Evolutionary conservation across 2,329 filamentous ascomycete genomes (phyloP).

Genomic region (Pseudogymnoascus sp.): DNA sequence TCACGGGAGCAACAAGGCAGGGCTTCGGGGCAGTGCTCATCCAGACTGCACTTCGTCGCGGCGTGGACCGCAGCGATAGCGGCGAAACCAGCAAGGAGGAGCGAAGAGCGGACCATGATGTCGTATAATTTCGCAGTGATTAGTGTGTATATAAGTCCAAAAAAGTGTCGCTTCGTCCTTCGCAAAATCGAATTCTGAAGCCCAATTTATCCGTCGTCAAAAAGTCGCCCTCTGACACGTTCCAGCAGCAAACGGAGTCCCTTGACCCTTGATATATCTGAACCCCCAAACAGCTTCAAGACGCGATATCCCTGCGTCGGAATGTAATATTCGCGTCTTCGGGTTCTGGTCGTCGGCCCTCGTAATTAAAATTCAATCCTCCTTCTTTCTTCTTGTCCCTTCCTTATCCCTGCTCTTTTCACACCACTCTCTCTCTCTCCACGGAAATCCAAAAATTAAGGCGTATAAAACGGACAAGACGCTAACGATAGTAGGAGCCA

Average conservation of each 20-base stretch:
- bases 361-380: not conserved
- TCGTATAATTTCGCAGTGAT: slow-evolving; percentile 10
- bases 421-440: not conserved
- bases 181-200: not conserved
- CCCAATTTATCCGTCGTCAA: not conserved
- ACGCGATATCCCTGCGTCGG: not conserved
- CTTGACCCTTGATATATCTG: not conserved
- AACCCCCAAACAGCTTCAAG: not conserved
- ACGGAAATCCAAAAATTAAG: not conserved
- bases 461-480: not conserved
- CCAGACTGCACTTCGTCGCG: slow-evolving; percentile 36
- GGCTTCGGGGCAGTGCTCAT: slow-evolving; percentile 58
- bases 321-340: not conserved
- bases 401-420: not conserved
- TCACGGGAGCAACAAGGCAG: slow-evolving; percentile 74
- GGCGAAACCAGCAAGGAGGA: slow-evolving; percentile 19
- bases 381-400: not conserved
- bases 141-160: not conserved
- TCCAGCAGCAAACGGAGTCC: not conserved
- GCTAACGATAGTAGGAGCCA: not conserved
- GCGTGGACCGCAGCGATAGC: slow-evolving; percentile 20
- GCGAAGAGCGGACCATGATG: slow-evolving; percentile 25
- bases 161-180: not conserved
- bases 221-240: not conserved
- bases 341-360: too few relatives aligned